These are phyloP conservation scores for Allium fistulosum DNA, from an alignment of 106 monocot genomes.

Conservation along the genomic window DNA sequence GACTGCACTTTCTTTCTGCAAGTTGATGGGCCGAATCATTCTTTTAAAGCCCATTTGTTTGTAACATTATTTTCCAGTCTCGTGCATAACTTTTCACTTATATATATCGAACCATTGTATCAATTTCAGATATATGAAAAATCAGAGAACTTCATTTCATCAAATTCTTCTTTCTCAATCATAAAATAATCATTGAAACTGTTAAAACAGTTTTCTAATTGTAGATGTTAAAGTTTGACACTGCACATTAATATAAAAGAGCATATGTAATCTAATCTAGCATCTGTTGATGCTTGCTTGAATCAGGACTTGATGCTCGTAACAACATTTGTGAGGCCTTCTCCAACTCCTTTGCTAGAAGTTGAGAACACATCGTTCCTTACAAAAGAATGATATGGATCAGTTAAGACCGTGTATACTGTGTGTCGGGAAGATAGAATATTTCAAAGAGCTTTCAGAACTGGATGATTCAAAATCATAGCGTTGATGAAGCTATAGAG, in stretches of 20 bases:
- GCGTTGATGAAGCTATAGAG: constrained; percentile 18
- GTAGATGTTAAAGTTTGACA: not conserved
- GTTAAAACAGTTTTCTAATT: too few species aligned
- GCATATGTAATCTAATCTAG: not conserved
- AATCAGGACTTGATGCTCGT: constrained; percentile 9
- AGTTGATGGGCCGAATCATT: too few species aligned
- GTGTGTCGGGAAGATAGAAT: constrained; percentile 11
- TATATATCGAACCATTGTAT: too few species aligned
- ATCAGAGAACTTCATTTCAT: too few species aligned
- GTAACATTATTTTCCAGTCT: too few species aligned
- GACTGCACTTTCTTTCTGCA: too few species aligned
- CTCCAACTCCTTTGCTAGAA: not conserved
- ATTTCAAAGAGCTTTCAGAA: constrained; percentile 12
- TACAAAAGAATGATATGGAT: constrained; percentile 17
- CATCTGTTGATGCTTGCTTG: not conserved
- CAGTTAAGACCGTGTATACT: constrained; percentile 9
- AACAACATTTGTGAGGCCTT: not conserved
- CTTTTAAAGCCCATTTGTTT: too few species aligned
- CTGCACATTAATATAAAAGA: not conserved
- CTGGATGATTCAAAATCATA: constrained; percentile 22
- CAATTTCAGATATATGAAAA: too few species aligned
- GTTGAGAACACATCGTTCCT: not conserved
- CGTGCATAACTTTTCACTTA: too few species aligned
- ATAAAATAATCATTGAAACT: too few species aligned
- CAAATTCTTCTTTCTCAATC: too few species aligned